These are phyloP conservation scores for Exophiala viscosa DNA, from an alignment of 2,329 filamentous ascomycete genomes.

Conservation along the genomic window DNA sequence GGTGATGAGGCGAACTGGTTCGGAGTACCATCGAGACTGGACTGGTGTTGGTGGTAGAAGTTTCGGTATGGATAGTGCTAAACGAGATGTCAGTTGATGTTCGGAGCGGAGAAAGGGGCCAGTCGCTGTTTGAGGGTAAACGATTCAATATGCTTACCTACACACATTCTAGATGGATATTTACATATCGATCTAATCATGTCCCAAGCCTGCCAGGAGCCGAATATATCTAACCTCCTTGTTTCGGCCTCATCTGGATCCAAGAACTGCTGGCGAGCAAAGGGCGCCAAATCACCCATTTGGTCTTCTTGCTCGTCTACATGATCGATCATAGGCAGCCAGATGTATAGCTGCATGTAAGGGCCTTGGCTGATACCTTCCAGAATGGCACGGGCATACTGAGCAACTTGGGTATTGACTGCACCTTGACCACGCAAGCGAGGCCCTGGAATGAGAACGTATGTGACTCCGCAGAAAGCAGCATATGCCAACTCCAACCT, in stretches of 20 bases:
- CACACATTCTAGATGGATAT: constrained; percentile 74
- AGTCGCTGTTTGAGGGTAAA: background rate
- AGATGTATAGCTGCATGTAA: constrained; percentile 75
- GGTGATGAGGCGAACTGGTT: constrained; percentile 56
- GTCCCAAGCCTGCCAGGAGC: constrained; percentile 92
- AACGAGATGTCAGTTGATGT: constrained; percentile 10
- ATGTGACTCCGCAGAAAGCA: constrained; percentile 86
- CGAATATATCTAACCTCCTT: constrained; percentile 65
- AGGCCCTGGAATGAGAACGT: constrained; percentile 77
- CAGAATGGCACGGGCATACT: constrained; percentile 79
- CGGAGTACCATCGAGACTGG: constrained; percentile 61
- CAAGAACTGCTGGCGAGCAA: constrained; percentile 42
- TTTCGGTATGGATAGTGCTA: constrained; percentile 57
- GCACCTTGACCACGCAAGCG: constrained; percentile 56
- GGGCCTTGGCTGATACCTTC: constrained; percentile 72
- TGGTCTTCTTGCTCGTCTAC: constrained; percentile 51
- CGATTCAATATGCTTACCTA: constrained; percentile 63
- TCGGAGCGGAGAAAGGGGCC: background rate
- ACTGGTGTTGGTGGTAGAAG: constrained; percentile 55
- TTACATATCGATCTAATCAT: constrained; percentile 77
- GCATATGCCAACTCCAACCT: constrained; percentile 92
- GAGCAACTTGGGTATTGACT: constrained; percentile 53
- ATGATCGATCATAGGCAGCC: constrained; percentile 78
- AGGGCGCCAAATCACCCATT: constrained; percentile 43
- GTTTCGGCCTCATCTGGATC: constrained; percentile 30